Conservation (phyloP, 148 eudicot genomes). For the Vaccinium vitisidaea region DNA sequence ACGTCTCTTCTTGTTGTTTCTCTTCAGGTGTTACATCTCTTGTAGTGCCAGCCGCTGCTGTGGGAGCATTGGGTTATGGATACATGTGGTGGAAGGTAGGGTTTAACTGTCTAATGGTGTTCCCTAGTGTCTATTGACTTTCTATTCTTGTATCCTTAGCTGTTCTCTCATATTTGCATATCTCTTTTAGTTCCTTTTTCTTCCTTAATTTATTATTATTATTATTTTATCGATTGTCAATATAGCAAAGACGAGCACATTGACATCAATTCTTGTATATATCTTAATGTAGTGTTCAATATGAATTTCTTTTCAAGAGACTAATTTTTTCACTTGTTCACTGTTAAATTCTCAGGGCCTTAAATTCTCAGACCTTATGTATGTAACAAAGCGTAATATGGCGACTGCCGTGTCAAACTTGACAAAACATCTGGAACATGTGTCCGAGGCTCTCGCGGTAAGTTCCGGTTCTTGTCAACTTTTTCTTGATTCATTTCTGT, state of each 20-base stretch:
- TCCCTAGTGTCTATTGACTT: not conserved
- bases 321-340: not conserved
- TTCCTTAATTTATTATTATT: too few species aligned
- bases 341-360: constrained; percentile 29
- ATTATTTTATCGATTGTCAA: too few species aligned
- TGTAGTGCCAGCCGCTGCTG: constrained; percentile 71
- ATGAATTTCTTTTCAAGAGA: not conserved
- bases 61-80: constrained; percentile 88
- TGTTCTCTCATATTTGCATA: not conserved
- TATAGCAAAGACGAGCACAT: not conserved
- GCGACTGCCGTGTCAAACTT: constrained; percentile 71
- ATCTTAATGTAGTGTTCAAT: too few species aligned
- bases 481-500: not conserved
- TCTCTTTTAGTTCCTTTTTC: not conserved
- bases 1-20: not conserved
- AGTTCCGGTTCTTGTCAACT: constrained; percentile 45
- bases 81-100: constrained; percentile 99
- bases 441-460: constrained; percentile 70
- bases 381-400: constrained; percentile 86
- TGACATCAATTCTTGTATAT: not conserved
- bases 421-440: constrained; percentile 77
- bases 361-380: constrained; percentile 84
- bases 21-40: constrained; percentile 52
- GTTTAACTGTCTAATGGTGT: not conserved
- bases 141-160: not conserved